Conservation (phyloP, 345 rosid genomes). For the Euphorbia lathyris region DNA sequence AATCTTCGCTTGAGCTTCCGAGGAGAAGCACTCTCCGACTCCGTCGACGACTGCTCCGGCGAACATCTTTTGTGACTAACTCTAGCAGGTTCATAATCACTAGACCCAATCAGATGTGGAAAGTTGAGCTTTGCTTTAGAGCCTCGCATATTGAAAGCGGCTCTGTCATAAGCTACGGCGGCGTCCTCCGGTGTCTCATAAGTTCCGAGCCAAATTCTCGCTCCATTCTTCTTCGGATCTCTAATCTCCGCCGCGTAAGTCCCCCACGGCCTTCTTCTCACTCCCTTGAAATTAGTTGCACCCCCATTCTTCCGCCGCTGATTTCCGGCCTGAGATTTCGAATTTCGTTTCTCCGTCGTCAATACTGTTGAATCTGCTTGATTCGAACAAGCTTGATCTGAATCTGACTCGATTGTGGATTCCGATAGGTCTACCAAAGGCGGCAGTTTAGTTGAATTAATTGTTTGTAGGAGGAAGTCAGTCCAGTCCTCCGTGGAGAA, state of each 20-base stretch:
- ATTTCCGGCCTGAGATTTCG: too few relatives aligned
- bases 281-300: constrained; percentile 17
- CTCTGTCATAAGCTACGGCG: constrained; percentile 32
- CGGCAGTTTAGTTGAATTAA: neutral
- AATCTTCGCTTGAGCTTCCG: neutral
- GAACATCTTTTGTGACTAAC: constrained; percentile 5
- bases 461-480: neutral
- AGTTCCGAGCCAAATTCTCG: constrained; percentile 70
- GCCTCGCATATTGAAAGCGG: constrained; percentile 36
- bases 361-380: neutral
- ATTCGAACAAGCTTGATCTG: too few relatives aligned
- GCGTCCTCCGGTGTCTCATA: constrained; percentile 62
- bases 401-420: neutral
- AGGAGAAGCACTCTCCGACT: neutral
- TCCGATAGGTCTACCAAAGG: neutral
- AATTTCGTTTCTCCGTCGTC: neutral
- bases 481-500: constrained; percentile 2
- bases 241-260: constrained; percentile 68
- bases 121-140: constrained; percentile 38
- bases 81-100: constrained; percentile 11
- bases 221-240: constrained; percentile 61
- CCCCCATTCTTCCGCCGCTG: too few relatives aligned
- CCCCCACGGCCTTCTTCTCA: constrained; percentile 66
- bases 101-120: constrained; percentile 30
- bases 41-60: neutral